Base-by-base conservation (phyloP, 768 basidiomycete genomes). In the Tricholoma flavovirens region DNA sequence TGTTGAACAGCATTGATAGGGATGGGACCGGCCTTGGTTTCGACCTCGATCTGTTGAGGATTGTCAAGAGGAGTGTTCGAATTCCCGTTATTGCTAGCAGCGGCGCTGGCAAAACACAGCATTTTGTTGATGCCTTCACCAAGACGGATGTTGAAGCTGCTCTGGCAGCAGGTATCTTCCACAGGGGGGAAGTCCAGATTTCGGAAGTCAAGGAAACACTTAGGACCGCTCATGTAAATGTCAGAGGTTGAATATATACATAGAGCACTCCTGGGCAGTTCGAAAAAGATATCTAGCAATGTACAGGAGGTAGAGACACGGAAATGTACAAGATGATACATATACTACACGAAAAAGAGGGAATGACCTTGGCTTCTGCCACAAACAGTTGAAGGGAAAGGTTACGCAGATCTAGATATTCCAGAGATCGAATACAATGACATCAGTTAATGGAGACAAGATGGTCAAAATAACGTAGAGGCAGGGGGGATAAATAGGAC, bases 11-110 rank as follows among this genome's bases (percentile, higher is more conserved):
- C 70, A 97, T 99, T 63, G 97, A 99, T 71, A 79, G 93, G 57
- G 97, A 99, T 66, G 97, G 97, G 11, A 90, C 90, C 0, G 93
- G 93, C 22, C 75, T 81, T 15, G 96, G 97, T 4, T 99, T 97
- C 68, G 97, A 99, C 73, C 72, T 87, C 38, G 89, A 89, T 62
- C 75, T 99, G 17, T 72, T 98, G 53, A 75, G 76, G 42, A 78
- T 96, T 56, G 85, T 98, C 57, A 87, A 86, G 66, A 73, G 69
- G 49, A 80, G 76, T 35, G 94, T 98, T 49, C 79, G 78, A 45
- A 94, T 99, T 55, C 97, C 97, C 0, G 90, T 98, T 45, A 87
- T 99, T 19, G 94, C 95, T 19, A 93, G 90, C 69, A 95, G 92
- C 59, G 97, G 97, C 3, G 97, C 97, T 36, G 97, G 97, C 14